These are phyloP conservation scores for Flaveria ramosissima DNA, from an alignment of 129 eudicot genomes.

Conservation along the genomic window DNA sequence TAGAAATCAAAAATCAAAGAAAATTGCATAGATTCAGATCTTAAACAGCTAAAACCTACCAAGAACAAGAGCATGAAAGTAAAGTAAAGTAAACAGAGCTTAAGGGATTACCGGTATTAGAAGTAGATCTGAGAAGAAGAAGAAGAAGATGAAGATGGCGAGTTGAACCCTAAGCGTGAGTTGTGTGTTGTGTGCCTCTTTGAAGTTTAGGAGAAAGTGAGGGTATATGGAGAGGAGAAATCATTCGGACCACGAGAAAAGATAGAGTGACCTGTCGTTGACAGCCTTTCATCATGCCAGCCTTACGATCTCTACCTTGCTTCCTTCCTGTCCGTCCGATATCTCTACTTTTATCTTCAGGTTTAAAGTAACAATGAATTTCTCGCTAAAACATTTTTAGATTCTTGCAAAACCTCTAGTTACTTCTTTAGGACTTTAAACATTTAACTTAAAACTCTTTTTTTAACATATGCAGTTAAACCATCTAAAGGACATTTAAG, in stretches of 20 bases:
- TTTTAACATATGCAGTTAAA: too few relatives aligned
- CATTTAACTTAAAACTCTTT: too few relatives aligned
- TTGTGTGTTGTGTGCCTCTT: background rate
- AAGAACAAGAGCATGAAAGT: constrained; percentile 9
- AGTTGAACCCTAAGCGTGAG: constrained; percentile 24
- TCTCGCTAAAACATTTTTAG: background rate
- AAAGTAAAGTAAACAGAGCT: constrained; percentile 2
- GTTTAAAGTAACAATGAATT: background rate
- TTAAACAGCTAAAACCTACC: constrained; percentile 19
- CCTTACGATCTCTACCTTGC: constrained; percentile 32
- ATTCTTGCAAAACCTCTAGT: background rate
- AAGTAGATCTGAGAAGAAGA: constrained; percentile 27
- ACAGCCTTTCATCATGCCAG: constrained; percentile 43
- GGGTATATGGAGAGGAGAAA: constrained; percentile 38
- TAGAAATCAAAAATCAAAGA: background rate
- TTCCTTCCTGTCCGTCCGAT: constrained; percentile 32
- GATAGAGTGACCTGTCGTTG: constrained; percentile 57
- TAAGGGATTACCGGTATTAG: constrained; percentile 9
- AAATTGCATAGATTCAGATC: constrained; percentile 14
- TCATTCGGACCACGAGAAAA: constrained; percentile 57
- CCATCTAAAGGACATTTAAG: too few relatives aligned
- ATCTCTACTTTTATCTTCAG: constrained; percentile 21
- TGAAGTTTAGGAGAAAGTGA: constrained; percentile 39
- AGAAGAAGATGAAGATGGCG: constrained; percentile 15
- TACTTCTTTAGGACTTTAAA: too few relatives aligned